phyloP scores from a whole-genome alignment of 192 early-diverging fungal genomes.

The Coemansia sp. region DNA sequence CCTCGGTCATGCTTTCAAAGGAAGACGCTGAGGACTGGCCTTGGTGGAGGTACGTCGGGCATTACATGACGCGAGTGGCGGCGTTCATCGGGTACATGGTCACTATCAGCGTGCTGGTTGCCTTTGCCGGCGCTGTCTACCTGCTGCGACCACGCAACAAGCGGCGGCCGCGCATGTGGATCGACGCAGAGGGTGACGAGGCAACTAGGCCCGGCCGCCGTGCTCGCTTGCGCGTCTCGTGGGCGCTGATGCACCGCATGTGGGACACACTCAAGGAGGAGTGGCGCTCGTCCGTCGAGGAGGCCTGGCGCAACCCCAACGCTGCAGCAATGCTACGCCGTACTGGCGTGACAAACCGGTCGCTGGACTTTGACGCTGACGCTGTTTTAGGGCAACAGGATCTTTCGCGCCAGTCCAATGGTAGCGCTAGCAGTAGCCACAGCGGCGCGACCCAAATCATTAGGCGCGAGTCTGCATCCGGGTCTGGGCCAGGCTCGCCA shows the following conservation, averaged over 20 bases:
- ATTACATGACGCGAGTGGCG: constrained; percentile 45
- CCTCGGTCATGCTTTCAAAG: not conserved
- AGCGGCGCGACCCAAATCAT: not conserved
- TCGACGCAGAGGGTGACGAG: constrained; percentile 42
- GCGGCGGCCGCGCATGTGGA: constrained; percentile 51
- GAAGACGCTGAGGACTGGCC: constrained; percentile 29
- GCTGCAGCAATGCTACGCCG: constrained; percentile 47
- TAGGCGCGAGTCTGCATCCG: constrained; percentile 35
- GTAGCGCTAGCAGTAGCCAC: constrained; percentile 16
- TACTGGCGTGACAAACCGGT: constrained; percentile 33
- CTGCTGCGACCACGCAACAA: constrained; percentile 46
- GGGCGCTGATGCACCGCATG: constrained; percentile 54
- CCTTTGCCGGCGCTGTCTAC: constrained; percentile 34
- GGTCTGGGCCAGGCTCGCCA: constrained; percentile 4
- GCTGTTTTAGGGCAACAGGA: constrained; percentile 5
- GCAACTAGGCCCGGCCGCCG: constrained; percentile 26
- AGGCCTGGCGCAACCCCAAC: constrained; percentile 52
- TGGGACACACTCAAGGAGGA: constrained; percentile 52
- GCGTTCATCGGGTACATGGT: constrained; percentile 44
- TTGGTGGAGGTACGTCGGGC: constrained; percentile 50
- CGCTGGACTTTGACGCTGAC: not conserved
- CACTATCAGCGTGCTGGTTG: constrained; percentile 28
- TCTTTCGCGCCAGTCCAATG: constrained; percentile 11
- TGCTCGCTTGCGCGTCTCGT: constrained; percentile 44
- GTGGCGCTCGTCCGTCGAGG: constrained; percentile 39